Percentiles rank a stretch among this genome's conserved stretches.
Conservation (phyloP, 2,329 filamentous ascomycete species). For the Ophiosphaerella herpotricha region DNA sequence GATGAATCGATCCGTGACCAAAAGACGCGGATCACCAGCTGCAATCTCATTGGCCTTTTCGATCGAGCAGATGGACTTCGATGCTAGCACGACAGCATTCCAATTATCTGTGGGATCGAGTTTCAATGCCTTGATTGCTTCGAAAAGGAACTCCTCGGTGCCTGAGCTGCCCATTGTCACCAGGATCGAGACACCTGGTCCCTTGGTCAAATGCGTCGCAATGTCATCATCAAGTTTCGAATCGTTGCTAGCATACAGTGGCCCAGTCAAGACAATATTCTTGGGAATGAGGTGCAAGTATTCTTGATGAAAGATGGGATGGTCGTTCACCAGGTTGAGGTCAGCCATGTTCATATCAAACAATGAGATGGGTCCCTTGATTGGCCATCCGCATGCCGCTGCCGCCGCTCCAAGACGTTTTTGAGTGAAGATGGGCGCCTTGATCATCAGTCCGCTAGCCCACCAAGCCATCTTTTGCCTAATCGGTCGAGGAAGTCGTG, state of each 20-base stretch:
- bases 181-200: slow-evolving; percentile 29
- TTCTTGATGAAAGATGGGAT: slow-evolving; percentile 38
- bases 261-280: slow-evolving; percentile 39
- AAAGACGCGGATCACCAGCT: slow-evolving; percentile 28
- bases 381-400: slow-evolving; percentile 32
- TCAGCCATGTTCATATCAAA: slow-evolving; percentile 45
- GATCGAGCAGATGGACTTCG: slow-evolving; percentile 38
- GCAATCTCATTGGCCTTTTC: slow-evolving; percentile 30
- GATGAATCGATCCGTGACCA: slow-evolving; percentile 39
- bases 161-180: slow-evolving; percentile 41
- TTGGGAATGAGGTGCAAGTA: slow-evolving; percentile 34
- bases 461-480: slow-evolving; percentile 32
- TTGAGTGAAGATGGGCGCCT: slow-evolving; percentile 40
- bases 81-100: slow-evolving; percentile 37
- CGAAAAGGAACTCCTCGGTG: slow-evolving; percentile 37
- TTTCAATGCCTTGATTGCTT: slow-evolving; percentile 36
- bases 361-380: slow-evolving; percentile 35
- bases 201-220: slow-evolving; percentile 27
- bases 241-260: slow-evolving; percentile 29
- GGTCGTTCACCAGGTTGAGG: slow-evolving; percentile 41
- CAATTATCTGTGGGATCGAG: slow-evolving; percentile 31
- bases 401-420: slow-evolving; percentile 37
- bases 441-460: slow-evolving; percentile 33
- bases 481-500: slow-evolving; percentile 35
- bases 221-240: slow-evolving; percentile 34